Conservation (phyloP, 208 protist genomes). For the Novymonas esmeraldas region DNA sequence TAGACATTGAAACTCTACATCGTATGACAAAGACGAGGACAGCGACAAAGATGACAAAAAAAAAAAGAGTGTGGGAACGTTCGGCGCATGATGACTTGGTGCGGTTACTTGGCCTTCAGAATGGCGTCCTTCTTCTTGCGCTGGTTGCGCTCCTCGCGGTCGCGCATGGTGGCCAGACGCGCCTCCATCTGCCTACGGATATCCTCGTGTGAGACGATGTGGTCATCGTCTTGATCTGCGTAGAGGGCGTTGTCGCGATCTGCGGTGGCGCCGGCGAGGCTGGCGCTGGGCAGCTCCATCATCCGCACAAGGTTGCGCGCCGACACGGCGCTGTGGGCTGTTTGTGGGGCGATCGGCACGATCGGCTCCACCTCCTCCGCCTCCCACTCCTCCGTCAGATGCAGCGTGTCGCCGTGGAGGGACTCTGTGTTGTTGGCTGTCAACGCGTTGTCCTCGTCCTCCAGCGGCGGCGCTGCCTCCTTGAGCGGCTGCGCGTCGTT, state of each 20-base stretch:
- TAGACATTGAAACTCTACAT: constrained; percentile 8
- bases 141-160: constrained; percentile 79
- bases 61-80: constrained; percentile 3
- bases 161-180: constrained; percentile 69
- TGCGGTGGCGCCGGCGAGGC: constrained; percentile 39
- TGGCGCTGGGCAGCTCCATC: constrained; percentile 77
- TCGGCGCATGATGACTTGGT: no score
- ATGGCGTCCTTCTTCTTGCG: constrained; percentile 51
- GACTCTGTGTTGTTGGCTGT: constrained; percentile 32
- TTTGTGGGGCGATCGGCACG: constrained; percentile 47
- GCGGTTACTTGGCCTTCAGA: constrained; percentile 15
- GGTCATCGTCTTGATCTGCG: constrained; percentile 67
- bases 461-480: constrained; percentile 1
- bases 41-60: no score
- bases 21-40: not conserved
- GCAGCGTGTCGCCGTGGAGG: constrained; percentile 22
- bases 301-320: constrained; percentile 68
- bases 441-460: constrained; percentile 35
- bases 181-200: constrained; percentile 85
- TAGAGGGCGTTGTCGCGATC: constrained; percentile 32
- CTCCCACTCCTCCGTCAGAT: constrained; percentile 31
- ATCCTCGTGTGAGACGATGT: constrained; percentile 85
- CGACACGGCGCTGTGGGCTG: constrained; percentile 53
- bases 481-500: constrained; percentile 15
- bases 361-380: constrained; percentile 36